Evolutionary conservation across 768 basidiomycete species (phyloP), one percentile per base, ranked within the genome.

Genomic region (Lentinula lateritia): DNA sequence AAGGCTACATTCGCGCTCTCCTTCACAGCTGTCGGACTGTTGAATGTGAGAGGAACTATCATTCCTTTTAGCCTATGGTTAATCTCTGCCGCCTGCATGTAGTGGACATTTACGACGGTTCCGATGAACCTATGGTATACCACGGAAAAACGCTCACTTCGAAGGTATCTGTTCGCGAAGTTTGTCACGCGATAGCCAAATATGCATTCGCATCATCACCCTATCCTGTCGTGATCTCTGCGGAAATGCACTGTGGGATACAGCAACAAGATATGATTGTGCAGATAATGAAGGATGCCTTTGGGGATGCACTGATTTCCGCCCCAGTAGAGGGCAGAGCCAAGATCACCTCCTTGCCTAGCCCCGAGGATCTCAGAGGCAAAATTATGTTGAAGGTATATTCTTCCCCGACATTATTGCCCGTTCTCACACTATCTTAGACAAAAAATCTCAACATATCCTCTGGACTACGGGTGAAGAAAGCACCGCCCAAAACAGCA

Each of bases 51-150:
- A 80, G 43, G 7, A 4, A 52, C 53, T 32, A 52, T 43, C 41
- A 28, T 23, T 8, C 16, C 10, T 20, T 39, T 4, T 18, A 34
- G 39, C 50, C 57, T 39, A 52, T 7, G 50, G 50, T n/a, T 48
- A 20, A 48, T 38, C 56, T 34, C 43, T 43, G 35, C n/a, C 50
- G 2, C 35, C 36, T 58, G 18, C 7, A 3, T 59, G 39, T 43
- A 98, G 95, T 98, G 68, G 96, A 98, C 66, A 86, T 95, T 45
- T 97, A 88, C 70, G 93, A 97, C 64, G 95, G 95, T 10, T 90
- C 93, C 39, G 72, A 67, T 3, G 93, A 90, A 63, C 96, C 96
- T 0, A 77, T 91, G 70, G 83, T 98, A 6, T 95, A 88, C 67
- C 95, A 98, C 68, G 93, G 94, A 32, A 89, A 88, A 60, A 95